Evolutionary conservation across 1,139 yeast genomes (phyloP).

Genomic region (Blastobotrys niveus): DNA sequence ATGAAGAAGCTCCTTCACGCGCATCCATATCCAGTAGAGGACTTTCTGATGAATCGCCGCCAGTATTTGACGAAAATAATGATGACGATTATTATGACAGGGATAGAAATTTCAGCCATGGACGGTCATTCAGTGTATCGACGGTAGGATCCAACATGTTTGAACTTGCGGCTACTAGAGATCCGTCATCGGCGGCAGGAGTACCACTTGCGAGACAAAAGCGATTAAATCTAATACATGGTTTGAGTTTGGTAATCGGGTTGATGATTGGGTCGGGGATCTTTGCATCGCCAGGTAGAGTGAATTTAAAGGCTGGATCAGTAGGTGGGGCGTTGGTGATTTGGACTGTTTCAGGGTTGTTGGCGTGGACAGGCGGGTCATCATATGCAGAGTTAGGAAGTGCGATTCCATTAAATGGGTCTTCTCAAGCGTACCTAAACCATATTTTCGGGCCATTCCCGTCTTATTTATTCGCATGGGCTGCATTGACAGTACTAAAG

Average conservation of each 20-base stretch:
- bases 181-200: slow-evolving; percentile 20
- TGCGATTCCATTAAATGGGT: slow-evolving; percentile 40
- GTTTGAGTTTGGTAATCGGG: slow-evolving; percentile 39
- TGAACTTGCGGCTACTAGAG: slow-evolving; percentile 30
- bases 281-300: slow-evolving; percentile 40
- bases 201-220: slow-evolving; percentile 34
- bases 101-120: slow-evolving; percentile 14
- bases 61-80: slow-evolving; percentile 16
- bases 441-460: slow-evolving; percentile 38
- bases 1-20: slow-evolving; percentile 18
- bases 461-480: slow-evolving; percentile 40
- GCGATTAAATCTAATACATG: slow-evolving; percentile 34
- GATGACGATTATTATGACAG: slow-evolving; percentile 13
- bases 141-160: slow-evolving; percentile 31
- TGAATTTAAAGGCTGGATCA: slow-evolving; percentile 37
- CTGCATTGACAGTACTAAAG: slow-evolving; percentile 37
- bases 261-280: slow-evolving; percentile 43
- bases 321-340: slow-evolving; percentile 37
- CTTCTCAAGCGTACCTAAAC: slow-evolving; percentile 39
- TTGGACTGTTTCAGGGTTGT: slow-evolving; percentile 38
- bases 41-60: slow-evolving; percentile 21
- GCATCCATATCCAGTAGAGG: slow-evolving; percentile 24
- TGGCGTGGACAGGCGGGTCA: slow-evolving; percentile 44
- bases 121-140: slow-evolving; percentile 26
- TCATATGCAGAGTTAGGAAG: slow-evolving; percentile 41